Percentiles rank a stretch among this genome's conserved stretches.
Evolutionary conservation across 2,329 filamentous ascomycete species (phyloP).

Genomic region (Magnaporthiopsis incrustans): DNA sequence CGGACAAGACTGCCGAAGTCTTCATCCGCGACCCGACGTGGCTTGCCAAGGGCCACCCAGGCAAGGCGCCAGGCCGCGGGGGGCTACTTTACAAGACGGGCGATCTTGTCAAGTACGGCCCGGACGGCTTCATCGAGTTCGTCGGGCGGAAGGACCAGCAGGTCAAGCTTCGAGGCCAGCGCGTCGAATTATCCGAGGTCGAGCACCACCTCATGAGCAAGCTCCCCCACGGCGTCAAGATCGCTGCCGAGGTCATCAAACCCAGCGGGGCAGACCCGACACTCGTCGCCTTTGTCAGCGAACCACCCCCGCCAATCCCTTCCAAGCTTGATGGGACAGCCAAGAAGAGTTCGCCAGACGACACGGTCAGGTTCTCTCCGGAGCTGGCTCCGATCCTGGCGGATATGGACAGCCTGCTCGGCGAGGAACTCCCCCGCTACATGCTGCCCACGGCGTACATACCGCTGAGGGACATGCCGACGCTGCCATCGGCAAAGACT

Average conservation of each 20-base stretch:
- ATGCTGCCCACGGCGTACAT: conserved; percentile 42
- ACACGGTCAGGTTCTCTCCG: not conserved
- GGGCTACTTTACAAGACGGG: conserved; percentile 27
- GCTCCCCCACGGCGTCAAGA: conserved; percentile 15
- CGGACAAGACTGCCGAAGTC: conserved; percentile 3
- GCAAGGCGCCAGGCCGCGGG: not conserved
- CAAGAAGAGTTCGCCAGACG: not conserved
- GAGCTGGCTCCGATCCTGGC: conserved; percentile 23
- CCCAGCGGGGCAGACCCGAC: conserved; percentile 16
- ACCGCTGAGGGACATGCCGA: conserved; percentile 35
- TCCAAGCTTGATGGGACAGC: conserved; percentile 4
- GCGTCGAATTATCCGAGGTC: conserved; percentile 33
- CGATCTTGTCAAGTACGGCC: conserved; percentile 28
- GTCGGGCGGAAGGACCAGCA: conserved; percentile 45
- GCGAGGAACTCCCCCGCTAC: conserved; percentile 31
- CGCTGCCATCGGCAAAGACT: conserved; percentile 40
- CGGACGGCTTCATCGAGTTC: conserved; percentile 28
- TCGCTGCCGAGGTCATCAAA: conserved; percentile 21
- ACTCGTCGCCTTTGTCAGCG: conserved; percentile 14
- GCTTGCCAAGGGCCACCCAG: conserved; percentile 2
- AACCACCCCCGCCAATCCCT: not conserved
- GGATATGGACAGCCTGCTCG: conserved; percentile 23
- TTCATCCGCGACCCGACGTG: conserved; percentile 6
- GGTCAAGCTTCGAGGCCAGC: conserved; percentile 46
- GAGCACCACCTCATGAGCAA: conserved; percentile 10